Conservation (phyloP, 2,329 filamentous ascomycete species). For the Arthrobotrys sphaeroides region DNA sequence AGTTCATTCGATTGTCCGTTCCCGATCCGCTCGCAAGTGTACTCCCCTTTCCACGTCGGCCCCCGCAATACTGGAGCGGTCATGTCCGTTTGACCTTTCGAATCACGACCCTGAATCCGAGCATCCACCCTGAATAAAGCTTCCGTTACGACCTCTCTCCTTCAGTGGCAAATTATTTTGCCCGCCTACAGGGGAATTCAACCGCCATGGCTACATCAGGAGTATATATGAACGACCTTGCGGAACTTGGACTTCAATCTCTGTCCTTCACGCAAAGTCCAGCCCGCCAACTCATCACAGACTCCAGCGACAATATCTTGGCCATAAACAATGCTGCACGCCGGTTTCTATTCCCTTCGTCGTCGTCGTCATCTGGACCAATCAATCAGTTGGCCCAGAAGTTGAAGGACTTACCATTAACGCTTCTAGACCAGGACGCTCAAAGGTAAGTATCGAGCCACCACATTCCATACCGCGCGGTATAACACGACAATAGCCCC, state of each 20-base stretch:
- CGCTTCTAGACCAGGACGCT: conserved; percentile 27
- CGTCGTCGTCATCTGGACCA: conserved; percentile 4
- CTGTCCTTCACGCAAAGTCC: conserved; percentile 41
- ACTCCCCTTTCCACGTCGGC: conserved; percentile 38
- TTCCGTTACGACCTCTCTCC: conserved; percentile 14
- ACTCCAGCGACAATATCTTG: conserved; percentile 33
- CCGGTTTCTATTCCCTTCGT: conserved; percentile 35
- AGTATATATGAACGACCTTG: conserved; percentile 32
- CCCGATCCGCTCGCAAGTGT: conserved; percentile 26
- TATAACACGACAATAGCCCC: conserved; percentile 1
- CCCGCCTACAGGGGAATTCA: conserved; percentile 19
- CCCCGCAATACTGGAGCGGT: conserved; percentile 14
- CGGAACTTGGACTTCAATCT: conserved; percentile 46
- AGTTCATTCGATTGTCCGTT: conserved; percentile 51
- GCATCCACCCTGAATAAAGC: background rate
- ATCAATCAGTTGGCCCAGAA: conserved; percentile 2
- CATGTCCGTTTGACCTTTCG: conserved; percentile 38
- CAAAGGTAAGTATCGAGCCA: conserved; percentile 40
- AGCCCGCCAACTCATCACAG: conserved; percentile 33
- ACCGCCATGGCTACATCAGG: conserved; percentile 34
- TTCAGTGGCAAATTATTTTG: conserved; percentile 22
- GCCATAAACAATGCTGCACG: conserved; percentile 39
- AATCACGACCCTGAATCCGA: conserved; percentile 25
- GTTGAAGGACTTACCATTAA: conserved; percentile 36
- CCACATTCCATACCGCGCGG: background rate